Base-by-base conservation (phyloP, 2,329 filamentous ascomycete genomes). In the Cercospora brassicicola region DNA sequence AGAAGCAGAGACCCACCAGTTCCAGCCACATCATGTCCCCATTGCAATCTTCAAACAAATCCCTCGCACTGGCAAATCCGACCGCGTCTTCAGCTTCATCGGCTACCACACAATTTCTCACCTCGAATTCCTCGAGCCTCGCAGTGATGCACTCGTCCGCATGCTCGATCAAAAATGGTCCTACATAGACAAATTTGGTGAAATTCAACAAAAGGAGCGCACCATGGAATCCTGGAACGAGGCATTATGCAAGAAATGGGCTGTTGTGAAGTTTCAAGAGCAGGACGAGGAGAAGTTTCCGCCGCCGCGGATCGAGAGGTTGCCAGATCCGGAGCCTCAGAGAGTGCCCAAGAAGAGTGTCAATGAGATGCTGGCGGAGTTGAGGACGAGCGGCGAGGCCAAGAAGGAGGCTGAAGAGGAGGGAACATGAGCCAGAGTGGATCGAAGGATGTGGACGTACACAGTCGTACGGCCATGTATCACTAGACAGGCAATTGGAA, bases 131-230 rank as follows among this genome's bases (percentile, higher is more conserved):
- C 70, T 78, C 7, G 68, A 69, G 31, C 73, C 76, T 0, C n/a
- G 64, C 26, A 75, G 71, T 39, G 57, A 60, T 8, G 70, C 71
- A 26, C 67, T 77, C 2, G 42, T 73, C 3, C 71, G 69, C 26
- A 77, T 77, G 76, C 69, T 78, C 13, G 68, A 74, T 62, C 75
- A 78, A 67, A 78, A 78, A 65, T 77, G 73, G 73, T 67, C 65
- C 30, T 60, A 39, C 11, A 39, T 55, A 6, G 72, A 76, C 51
- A 42, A 63, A 10, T 61, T 36, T 30, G 71, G 73, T 23, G 69
- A 72, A 23, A 61, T 70, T 3, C 60, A 65, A 6, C 59, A 69
- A 33, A 59, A 55, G 26, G 48, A 72, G n/a, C 69, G 75, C 7
- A 66, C 73, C 42, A 55, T 48, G 2, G 62, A 61, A 15, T 53